These are phyloP conservation scores for Fusarium austroafricanum DNA, from an alignment of 2,329 filamentous ascomycete species.

Conservation along the genomic window DNA sequence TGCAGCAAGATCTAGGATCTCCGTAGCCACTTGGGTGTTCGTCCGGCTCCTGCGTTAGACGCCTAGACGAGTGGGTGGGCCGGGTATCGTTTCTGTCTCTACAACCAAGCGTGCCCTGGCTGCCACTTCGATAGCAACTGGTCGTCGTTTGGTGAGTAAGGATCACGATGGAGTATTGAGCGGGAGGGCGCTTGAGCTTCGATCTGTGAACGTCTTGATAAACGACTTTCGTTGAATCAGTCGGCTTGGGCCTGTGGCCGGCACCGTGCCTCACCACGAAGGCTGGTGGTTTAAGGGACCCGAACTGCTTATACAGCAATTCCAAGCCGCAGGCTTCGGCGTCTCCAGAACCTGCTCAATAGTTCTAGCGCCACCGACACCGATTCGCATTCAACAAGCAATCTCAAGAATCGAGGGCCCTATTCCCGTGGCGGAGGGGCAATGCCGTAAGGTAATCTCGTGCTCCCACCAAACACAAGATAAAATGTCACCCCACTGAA, in stretches of 20 bases:
- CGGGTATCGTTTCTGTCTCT: conserved; percentile 20
- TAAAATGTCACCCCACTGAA: conserved; percentile 46
- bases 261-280: conserved; percentile 37
- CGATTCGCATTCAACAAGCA: conserved; percentile 40
- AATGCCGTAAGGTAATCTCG: conserved; percentile 40
- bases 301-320: conserved; percentile 43
- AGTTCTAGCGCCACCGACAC: conserved; percentile 41
- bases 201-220: conserved; percentile 36
- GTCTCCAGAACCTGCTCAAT: conserved; percentile 42
- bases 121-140: conserved; percentile 17
- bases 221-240: conserved; percentile 26
- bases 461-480: conserved; percentile 38
- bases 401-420: conserved; percentile 26
- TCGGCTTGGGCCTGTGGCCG: conserved; percentile 38
- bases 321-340: conserved; percentile 39
- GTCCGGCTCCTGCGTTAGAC: conserved; percentile 24
- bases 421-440: conserved; percentile 37
- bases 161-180: conserved; percentile 8
- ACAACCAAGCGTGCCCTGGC: conserved; percentile 21
- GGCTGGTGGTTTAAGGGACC: conserved; percentile 33
- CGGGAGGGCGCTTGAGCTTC: conserved; percentile 20
- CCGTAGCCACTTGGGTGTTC: conserved; percentile 14
- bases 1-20: conserved; percentile 21
- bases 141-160: conserved; percentile 14
- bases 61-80: conserved; percentile 16